phyloP scores from a whole-genome alignment of 352 stramenopile species.

The Pythium diclinum region DNA sequence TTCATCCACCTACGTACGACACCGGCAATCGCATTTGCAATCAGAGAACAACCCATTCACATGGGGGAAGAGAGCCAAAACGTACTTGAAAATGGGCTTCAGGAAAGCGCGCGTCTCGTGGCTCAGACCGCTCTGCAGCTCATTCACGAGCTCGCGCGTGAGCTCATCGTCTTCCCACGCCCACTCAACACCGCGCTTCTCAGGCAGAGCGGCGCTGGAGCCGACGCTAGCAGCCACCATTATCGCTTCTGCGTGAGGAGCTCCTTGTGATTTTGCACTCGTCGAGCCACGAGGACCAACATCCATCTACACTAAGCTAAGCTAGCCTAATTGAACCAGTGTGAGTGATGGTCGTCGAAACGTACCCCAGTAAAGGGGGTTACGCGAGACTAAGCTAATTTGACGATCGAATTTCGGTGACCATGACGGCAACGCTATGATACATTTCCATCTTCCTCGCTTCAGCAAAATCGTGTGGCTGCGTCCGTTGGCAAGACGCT shows the following conservation, averaged over 20 bases:
- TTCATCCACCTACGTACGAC: conserved; percentile 56
- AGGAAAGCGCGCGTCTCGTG: conserved; percentile 67
- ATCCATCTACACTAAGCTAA: not conserved
- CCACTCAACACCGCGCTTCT: conserved; percentile 18
- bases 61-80: not conserved
- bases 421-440: not conserved
- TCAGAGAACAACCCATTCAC: not conserved
- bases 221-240: not conserved
- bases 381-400: not conserved
- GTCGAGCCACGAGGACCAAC: not conserved
- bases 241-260: not conserved
- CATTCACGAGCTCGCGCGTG: conserved; percentile 35
- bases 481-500: not conserved
- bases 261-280: not conserved
- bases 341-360: not conserved
- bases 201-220: not conserved
- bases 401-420: not conserved
- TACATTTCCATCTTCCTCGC: not conserved
- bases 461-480: not conserved
- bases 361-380: not conserved
- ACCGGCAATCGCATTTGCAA: not conserved
- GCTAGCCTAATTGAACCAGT: not conserved
- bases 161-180: conserved; percentile 40
- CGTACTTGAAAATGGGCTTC: conserved; percentile 55
- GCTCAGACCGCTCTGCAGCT: conserved; percentile 28